Evolutionary conservation across 2,329 filamentous ascomycete species (phyloP).

Genomic region (Sphaerulina vaccinii): DNA sequence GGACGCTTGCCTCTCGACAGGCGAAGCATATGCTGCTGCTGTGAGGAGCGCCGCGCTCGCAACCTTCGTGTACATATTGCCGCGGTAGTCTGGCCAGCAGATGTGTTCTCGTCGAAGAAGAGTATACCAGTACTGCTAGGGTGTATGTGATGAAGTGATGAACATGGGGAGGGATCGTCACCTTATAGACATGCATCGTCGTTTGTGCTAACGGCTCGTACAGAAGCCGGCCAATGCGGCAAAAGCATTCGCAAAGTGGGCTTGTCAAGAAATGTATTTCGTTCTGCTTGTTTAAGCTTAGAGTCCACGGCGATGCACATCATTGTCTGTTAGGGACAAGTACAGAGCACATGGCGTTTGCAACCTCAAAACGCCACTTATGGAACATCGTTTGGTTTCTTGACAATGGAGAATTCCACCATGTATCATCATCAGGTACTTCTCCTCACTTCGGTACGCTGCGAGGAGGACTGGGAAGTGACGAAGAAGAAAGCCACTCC

Average conservation of each 20-base stretch:
- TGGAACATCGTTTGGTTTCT: background rate
- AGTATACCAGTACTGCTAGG: background rate
- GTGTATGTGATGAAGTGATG: background rate
- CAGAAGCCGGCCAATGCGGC: constrained; percentile 9
- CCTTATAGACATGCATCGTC: background rate
- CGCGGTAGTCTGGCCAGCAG: background rate
- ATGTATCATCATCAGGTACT: too few relatives aligned
- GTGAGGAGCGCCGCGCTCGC: constrained; percentile 18
- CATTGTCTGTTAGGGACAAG: background rate
- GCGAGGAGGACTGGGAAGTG: too few relatives aligned
- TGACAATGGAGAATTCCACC: background rate
- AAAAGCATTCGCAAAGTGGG: constrained; percentile 11
- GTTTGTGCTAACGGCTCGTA: background rate
- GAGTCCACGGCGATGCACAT: constrained; percentile 6
- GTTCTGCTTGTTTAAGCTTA: constrained; percentile 7
- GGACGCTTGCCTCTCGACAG: constrained; percentile 18
- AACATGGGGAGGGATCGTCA: constrained; percentile 7
- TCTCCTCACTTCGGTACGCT: too few relatives aligned
- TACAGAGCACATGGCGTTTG: background rate
- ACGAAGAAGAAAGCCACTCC: too few relatives aligned
- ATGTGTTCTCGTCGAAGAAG: background rate
- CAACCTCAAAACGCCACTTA: constrained; percentile 4
- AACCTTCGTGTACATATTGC: constrained; percentile 14
- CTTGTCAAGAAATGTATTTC: background rate
- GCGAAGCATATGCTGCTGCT: constrained; percentile 14